Evolutionary conservation across 1,284 basidiomycete genomes (phyloP).

Genomic region (Gastroboletus turbinatus): DNA sequence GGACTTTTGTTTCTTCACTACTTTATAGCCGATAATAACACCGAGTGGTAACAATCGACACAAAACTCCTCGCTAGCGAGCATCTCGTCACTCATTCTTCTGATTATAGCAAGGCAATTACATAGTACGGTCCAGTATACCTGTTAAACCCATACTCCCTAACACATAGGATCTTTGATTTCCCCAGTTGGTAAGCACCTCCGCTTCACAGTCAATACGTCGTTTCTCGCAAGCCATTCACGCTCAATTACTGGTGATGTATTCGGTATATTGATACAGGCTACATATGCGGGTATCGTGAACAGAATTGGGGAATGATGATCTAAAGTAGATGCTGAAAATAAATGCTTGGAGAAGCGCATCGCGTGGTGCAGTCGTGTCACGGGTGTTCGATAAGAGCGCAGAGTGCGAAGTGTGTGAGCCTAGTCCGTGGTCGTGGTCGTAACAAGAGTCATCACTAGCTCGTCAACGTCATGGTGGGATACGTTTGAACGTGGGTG

Average conservation of each 20-base stretch:
- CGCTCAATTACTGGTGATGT: neutral
- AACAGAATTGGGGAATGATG: slow-evolving; percentile 20
- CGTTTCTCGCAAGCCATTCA: neutral
- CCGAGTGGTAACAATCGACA: too few species aligned
- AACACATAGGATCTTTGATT: too few species aligned
- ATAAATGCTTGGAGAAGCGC: slow-evolving; percentile 23
- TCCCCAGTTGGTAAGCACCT: too few species aligned
- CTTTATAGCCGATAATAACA: too few species aligned
- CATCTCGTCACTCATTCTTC: neutral
- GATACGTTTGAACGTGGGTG: neutral
- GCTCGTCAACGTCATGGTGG: slow-evolving; percentile 7
- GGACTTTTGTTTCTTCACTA: too few species aligned
- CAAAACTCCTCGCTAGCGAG: neutral
- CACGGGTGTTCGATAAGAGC: slow-evolving; percentile 3
- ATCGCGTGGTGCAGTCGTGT: slow-evolving; percentile 3
- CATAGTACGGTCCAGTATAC: too few species aligned
- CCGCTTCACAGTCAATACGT: neutral
- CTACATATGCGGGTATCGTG: slow-evolving; percentile 30
- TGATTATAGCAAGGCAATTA: neutral
- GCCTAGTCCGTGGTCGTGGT: slow-evolving; percentile 11
- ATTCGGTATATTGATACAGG: slow-evolving; percentile 32
- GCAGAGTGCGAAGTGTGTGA: neutral
- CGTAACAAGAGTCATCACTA: slow-evolving; percentile 10
- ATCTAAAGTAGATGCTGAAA: slow-evolving; percentile 31
- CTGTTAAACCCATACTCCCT: too few species aligned